A percentile compares a stretch with the other conserved stretches of the same genome.
Conservation (phyloP, 2,329 filamentous ascomycete species). For the Fusarium coicis region DNA sequence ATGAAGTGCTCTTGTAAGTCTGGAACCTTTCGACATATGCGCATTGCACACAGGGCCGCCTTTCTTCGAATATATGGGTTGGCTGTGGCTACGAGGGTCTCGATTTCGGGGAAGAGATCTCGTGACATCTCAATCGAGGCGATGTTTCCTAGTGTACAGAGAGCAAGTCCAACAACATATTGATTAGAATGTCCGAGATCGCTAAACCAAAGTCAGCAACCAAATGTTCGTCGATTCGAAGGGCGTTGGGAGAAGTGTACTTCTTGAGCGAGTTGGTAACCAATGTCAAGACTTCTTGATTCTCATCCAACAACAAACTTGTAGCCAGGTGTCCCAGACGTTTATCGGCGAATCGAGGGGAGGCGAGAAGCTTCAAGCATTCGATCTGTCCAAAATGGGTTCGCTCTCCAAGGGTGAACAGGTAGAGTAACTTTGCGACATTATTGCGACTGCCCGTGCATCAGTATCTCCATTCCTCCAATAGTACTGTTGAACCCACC, state of each 20-base stretch:
- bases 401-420: conserved; percentile 96
- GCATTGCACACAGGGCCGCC: conserved; percentile 98
- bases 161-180: conserved; percentile 95
- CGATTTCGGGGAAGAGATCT: conserved; percentile 96
- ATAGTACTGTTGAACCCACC: conserved; percentile 65
- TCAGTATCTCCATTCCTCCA: conserved; percentile 13
- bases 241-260: conserved; percentile 59
- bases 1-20: conserved; percentile 97
- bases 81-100: conserved; percentile 87
- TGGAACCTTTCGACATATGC: conserved; percentile 97
- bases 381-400: conserved; percentile 99
- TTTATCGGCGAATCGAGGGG: conserved; percentile 97
- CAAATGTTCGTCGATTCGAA: not conserved
- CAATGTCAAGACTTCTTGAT: conserved; percentile 95
- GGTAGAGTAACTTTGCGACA: conserved; percentile 96
- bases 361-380: conserved; percentile 96
- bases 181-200: conserved; percentile 97
- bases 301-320: conserved; percentile 95
- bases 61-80: conserved; percentile 99
- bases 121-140: conserved; percentile 98
- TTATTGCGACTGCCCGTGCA: conserved; percentile 82
- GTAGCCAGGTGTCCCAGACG: conserved; percentile 94
- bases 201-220: conserved; percentile 59
- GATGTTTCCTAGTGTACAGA: conserved; percentile 97
- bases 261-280: conserved; percentile 99